Percentiles rank a stretch among this genome's conserved stretches.
phyloP scores from a whole-genome alignment of 768 basidiomycete genomes.

The Symmetrospora coprosmae region DNA sequence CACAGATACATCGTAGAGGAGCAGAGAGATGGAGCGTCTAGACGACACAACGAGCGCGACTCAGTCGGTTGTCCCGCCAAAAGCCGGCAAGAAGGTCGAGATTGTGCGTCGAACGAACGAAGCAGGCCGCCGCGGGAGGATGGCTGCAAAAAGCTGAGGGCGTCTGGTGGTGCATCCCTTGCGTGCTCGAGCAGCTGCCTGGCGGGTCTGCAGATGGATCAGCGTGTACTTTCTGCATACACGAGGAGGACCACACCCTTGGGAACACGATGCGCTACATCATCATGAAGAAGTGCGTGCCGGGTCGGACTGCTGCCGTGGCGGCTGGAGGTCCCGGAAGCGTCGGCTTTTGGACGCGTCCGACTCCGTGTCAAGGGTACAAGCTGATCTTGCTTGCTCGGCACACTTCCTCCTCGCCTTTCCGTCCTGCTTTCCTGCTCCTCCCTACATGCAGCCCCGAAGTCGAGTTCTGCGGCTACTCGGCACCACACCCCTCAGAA shows the following conservation, averaged over 20 bases:
- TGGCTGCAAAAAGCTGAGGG: not conserved
- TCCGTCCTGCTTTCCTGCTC: not conserved
- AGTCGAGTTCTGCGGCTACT: conserved; percentile 97
- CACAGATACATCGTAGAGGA: no score
- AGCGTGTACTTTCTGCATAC: conserved; percentile 60
- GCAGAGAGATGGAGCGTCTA: conserved; percentile 7
- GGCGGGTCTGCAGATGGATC: conserved; percentile 17
- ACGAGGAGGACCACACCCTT: conserved; percentile 88
- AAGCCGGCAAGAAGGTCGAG: conserved; percentile 13
- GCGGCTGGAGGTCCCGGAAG: no score
- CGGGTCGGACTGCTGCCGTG: conserved; percentile 12
- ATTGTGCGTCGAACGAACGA: conserved; percentile 1
- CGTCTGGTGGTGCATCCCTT: not conserved
- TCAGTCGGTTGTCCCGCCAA: conserved; percentile 3
- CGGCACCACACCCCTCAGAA: conserved; percentile 91
- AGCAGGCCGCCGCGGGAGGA: not conserved
- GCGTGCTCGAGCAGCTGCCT: conserved; percentile 4
- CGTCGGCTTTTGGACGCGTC: no score
- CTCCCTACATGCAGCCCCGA: conserved; percentile 51
- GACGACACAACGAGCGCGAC: conserved; percentile 1
- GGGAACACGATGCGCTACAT: conserved; percentile 94
- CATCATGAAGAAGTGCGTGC: conserved; percentile 89
- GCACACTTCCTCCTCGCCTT: not conserved
- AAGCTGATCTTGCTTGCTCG: not conserved
- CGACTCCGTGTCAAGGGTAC: not conserved